Conservation (phyloP, 129 eudicot genomes). For the Lonicera japonica region DNA sequence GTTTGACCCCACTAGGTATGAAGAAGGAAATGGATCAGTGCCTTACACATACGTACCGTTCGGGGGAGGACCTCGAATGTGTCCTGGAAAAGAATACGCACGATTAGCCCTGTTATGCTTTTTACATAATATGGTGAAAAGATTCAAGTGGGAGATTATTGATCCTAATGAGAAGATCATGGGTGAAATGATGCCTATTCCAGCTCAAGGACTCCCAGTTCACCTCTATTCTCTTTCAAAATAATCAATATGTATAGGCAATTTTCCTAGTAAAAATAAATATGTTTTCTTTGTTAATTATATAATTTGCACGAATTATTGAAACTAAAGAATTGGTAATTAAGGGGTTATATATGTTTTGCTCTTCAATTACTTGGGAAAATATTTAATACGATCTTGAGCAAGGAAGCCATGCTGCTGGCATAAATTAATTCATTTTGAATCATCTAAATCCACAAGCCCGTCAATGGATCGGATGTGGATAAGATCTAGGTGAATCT, state of each 20-base stretch:
- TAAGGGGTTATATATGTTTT: too few relatives aligned
- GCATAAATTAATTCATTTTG: too few relatives aligned
- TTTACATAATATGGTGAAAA: background rate
- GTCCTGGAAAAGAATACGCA: background rate
- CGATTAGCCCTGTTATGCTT: background rate
- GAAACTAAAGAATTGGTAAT: too few relatives aligned
- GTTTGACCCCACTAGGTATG: background rate
- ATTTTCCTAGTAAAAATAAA: too few relatives aligned
- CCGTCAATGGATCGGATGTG: too few relatives aligned
- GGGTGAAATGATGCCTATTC: background rate
- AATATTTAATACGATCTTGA: too few relatives aligned
- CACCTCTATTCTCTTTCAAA: background rate
- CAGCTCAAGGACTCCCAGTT: background rate
- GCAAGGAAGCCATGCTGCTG: too few relatives aligned
- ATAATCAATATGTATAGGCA: background rate
- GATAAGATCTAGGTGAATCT: too few relatives aligned
- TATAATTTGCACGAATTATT: too few relatives aligned
- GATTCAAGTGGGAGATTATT: background rate
- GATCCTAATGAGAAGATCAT: background rate
- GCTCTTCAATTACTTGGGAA: too few relatives aligned
- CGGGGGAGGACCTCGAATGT: background rate
- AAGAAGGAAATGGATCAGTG: background rate
- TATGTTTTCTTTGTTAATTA: too few relatives aligned
- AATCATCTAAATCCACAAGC: too few relatives aligned
- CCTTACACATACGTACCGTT: background rate